phyloP scores from a whole-genome alignment of 495 filamentous ascomycete species.

The Penicillium coprophilum region DNA sequence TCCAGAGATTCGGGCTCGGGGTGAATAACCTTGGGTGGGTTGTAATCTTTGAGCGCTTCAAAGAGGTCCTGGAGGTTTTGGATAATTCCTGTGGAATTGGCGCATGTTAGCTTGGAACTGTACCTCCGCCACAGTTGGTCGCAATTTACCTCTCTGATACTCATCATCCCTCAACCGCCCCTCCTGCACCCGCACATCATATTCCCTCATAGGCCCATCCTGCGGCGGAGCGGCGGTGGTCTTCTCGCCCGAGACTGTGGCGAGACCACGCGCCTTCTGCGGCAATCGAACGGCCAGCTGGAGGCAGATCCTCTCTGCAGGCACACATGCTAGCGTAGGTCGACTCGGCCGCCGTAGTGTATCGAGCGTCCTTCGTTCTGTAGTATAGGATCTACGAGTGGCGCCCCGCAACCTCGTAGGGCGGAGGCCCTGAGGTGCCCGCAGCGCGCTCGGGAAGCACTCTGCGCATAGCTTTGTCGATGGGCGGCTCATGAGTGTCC shows the following conservation, averaged over 20 bases:
- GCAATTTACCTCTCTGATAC: constrained; percentile 74
- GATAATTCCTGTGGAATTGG: constrained; percentile 64
- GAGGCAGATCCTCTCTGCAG: neutral
- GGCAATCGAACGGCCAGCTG: constrained; percentile 11
- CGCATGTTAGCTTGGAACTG: constrained; percentile 3
- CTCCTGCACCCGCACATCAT: constrained; percentile 71
- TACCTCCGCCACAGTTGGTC: neutral
- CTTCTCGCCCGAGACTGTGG: constrained; percentile 16
- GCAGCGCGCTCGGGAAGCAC: constrained; percentile 34
- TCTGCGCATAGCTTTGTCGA: constrained; percentile 38
- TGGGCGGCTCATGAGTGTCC: constrained; percentile 32
- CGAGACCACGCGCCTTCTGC: constrained; percentile 20
- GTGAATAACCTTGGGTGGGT: constrained; percentile 68
- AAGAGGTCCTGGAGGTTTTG: constrained; percentile 86
- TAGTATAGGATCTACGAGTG: constrained; percentile 11
- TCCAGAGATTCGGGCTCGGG: constrained; percentile 73
- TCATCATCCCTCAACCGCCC: constrained; percentile 80
- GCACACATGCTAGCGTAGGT: neutral
- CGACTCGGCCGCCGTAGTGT: constrained; percentile 5
- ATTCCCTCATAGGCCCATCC: constrained; percentile 79
- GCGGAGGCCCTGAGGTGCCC: constrained; percentile 25
- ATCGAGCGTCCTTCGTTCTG: constrained; percentile 9
- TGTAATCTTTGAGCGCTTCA: constrained; percentile 74
- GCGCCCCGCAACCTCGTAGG: constrained; percentile 21
- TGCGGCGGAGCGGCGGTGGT: constrained; percentile 14